A percentile compares a stretch with the other conserved stretches of the same genome.
phyloP scores from a whole-genome alignment of 2,329 filamentous ascomycete species.

The Biscogniauxia mediterranea region DNA sequence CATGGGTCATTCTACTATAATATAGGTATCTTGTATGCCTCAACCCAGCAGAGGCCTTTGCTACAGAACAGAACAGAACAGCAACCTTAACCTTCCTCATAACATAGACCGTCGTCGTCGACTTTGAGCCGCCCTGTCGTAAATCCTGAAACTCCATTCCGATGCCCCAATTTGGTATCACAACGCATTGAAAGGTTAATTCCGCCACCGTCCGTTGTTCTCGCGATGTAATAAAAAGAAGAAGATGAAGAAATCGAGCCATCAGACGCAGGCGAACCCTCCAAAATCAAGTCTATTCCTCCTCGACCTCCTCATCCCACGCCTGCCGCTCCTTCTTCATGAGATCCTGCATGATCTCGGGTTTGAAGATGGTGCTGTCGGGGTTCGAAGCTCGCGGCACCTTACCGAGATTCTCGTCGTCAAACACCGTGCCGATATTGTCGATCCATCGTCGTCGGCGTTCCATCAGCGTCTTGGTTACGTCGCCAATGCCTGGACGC shows the following conservation, averaged over 20 bases:
- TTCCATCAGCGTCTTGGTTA: constrained; percentile 91
- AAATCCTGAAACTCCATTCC: background rate
- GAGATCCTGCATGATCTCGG: constrained; percentile 67
- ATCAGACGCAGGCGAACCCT: too few relatives aligned
- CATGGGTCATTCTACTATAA: too few relatives aligned
- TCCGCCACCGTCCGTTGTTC: background rate
- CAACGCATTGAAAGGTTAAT: background rate
- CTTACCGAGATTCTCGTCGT: constrained; percentile 71
- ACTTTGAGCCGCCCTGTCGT: too few relatives aligned
- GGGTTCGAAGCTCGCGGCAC: constrained; percentile 68
- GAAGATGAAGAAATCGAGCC: too few relatives aligned
- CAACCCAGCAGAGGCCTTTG: too few relatives aligned
- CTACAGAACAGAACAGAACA: too few relatives aligned
- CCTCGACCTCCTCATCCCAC: constrained; percentile 79
- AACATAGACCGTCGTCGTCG: background rate
- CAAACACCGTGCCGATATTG: constrained; percentile 86
- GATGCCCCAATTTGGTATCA: constrained; percentile 6
- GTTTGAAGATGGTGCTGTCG: constrained; percentile 69
- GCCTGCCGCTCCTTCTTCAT: constrained; percentile 75
- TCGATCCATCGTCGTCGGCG: constrained; percentile 85
- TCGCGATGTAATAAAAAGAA: background rate
- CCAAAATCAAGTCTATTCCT: constrained; percentile 41
- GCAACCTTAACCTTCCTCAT: background rate
- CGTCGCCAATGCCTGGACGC: constrained; percentile 82
- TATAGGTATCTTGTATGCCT: too few relatives aligned